Evolutionary conservation across 345 rosid genomes (phyloP).

Genomic region (Diplotaxis tenuifolia): DNA sequence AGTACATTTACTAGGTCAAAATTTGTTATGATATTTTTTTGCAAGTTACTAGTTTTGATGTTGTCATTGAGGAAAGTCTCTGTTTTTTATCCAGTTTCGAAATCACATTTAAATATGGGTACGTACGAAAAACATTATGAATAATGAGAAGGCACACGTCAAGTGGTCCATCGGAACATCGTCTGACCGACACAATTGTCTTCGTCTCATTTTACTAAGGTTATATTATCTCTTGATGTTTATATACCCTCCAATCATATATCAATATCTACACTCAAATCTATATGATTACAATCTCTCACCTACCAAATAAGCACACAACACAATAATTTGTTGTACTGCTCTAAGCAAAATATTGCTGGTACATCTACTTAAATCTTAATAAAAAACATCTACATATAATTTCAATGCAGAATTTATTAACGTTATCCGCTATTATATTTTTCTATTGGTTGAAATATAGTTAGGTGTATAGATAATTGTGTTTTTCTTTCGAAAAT

Average conservation of each 20-base stretch:
- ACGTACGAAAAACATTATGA: background rate
- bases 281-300: background rate
- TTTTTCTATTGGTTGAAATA: too few relatives aligned
- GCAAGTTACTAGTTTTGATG: background rate
- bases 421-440: too few relatives aligned
- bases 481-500: too few relatives aligned
- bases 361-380: background rate
- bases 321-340: conserved; percentile 6
- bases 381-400: too few relatives aligned
- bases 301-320: conserved; percentile 21
- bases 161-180: conserved; percentile 19
- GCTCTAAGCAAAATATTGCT: background rate
- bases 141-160: conserved; percentile 5
- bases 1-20: background rate
- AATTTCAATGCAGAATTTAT: too few relatives aligned
- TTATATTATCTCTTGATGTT: conserved; percentile 11
- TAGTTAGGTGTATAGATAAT: too few relatives aligned
- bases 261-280: background rate
- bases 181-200: conserved; percentile 18
- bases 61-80: background rate
- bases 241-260: conserved; percentile 20
- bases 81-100: too few relatives aligned
- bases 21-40: background rate
- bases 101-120: background rate
- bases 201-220: conserved; percentile 20